phyloP scores from a whole-genome alignment of 2,329 filamentous ascomycete genomes.

The Grosmannia clavigera region DNA sequence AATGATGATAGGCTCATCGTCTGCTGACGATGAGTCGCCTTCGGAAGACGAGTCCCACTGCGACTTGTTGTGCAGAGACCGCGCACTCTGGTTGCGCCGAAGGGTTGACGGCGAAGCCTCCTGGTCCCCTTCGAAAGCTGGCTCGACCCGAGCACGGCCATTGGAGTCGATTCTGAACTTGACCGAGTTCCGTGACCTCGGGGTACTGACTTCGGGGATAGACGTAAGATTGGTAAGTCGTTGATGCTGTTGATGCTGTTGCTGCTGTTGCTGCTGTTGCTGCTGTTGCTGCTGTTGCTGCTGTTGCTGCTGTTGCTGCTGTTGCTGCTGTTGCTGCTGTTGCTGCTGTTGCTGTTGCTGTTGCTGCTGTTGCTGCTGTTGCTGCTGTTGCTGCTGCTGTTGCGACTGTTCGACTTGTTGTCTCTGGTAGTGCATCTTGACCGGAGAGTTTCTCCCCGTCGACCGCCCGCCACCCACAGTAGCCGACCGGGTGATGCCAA shows the following conservation, averaged over 20 bases:
- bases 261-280: slow-evolving; percentile 7
- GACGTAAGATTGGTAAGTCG: slow-evolving; percentile 40
- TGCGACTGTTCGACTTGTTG: slow-evolving; percentile 11
- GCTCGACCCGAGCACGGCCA: slow-evolving; percentile 45
- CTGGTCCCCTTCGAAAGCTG: slow-evolving; percentile 29
- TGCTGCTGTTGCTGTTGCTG: slow-evolving; percentile 13
- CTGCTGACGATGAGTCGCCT: slow-evolving; percentile 43
- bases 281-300: slow-evolving; percentile 32
- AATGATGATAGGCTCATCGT: slow-evolving; percentile 54
- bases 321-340: slow-evolving; percentile 29
- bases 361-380: slow-evolving; percentile 22
- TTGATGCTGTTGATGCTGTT: slow-evolving; percentile 23
- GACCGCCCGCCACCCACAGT: slow-evolving; percentile 23
- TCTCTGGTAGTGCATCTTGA: slow-evolving; percentile 36
- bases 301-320: slow-evolving; percentile 29
- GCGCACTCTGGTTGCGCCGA: slow-evolving; percentile 13
- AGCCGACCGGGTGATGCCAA: slow-evolving; percentile 23
- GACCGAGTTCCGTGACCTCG: slow-evolving; percentile 40
- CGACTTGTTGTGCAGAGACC: slow-evolving; percentile 13
- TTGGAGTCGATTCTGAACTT: slow-evolving; percentile 52
- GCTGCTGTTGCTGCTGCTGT: slow-evolving; percentile 24
- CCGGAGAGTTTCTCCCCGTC: slow-evolving; percentile 37
- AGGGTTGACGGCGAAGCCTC: slow-evolving; percentile 11
- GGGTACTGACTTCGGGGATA: slow-evolving; percentile 36
- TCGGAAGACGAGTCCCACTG: slow-evolving; percentile 32